phyloP scores from a whole-genome alignment of 345 rosid species.

The Eucalyptus guilfoylei region DNA sequence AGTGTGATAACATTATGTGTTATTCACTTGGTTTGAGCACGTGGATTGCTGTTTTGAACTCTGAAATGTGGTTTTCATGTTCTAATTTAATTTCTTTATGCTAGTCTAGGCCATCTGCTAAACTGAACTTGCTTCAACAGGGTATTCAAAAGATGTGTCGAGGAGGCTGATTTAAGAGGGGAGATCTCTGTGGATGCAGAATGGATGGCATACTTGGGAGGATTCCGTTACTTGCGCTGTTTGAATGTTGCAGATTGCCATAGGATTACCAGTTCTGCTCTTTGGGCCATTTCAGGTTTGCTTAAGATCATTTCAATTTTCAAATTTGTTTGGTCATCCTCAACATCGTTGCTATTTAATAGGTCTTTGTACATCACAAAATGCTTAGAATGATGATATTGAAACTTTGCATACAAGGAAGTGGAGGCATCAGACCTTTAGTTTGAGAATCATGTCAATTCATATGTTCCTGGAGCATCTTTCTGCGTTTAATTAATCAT shows the following conservation, averaged over 20 bases:
- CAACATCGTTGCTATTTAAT: background rate
- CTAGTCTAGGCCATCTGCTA: background rate
- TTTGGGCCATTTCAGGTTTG: conserved; percentile 73
- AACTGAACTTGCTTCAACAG: conserved; percentile 16
- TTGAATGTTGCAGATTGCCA: conserved; percentile 62
- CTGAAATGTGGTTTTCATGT: background rate
- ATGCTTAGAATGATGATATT: background rate
- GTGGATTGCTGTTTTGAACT: background rate
- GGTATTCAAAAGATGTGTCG: conserved; percentile 61
- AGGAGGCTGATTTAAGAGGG: conserved; percentile 55
- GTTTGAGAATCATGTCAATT: background rate
- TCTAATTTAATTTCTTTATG: background rate
- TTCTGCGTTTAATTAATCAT: background rate
- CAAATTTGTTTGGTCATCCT: background rate
- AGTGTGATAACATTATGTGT: background rate
- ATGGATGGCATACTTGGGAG: conserved; percentile 91
- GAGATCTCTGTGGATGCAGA: conserved; percentile 70
- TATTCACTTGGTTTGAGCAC: background rate
- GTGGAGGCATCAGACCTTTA: background rate
- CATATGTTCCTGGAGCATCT: background rate
- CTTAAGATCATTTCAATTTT: background rate
- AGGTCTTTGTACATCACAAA: background rate
- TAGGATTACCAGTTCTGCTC: conserved; percentile 50
- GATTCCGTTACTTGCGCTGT: conserved; percentile 41
- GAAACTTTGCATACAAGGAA: background rate